Conservation (phyloP, 176 grass and related monocot genomes). For the Paspalum notatum region DNA sequence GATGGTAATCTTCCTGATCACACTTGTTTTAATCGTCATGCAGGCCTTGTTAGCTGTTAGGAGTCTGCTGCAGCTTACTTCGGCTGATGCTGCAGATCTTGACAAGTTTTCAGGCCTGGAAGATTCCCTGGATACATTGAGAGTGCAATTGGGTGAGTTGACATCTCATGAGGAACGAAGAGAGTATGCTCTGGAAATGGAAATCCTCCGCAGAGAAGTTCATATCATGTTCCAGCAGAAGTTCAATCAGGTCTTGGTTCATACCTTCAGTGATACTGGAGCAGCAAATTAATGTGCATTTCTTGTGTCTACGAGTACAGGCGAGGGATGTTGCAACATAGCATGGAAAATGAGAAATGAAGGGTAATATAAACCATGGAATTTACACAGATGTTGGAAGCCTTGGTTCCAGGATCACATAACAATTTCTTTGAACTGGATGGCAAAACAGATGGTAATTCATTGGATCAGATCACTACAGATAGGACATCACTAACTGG, state of each 20-base stretch:
- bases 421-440: background rate
- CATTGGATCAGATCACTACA: background rate
- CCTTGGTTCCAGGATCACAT: background rate
- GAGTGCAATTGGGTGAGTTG: constrained; percentile 41
- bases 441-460: background rate
- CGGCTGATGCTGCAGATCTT: constrained; percentile 46
- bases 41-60: constrained; percentile 57
- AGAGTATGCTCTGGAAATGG: constrained; percentile 26
- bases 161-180: constrained; percentile 12
- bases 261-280: background rate
- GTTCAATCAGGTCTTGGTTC: background rate
- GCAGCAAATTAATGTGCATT: background rate
- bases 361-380: background rate
- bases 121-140: constrained; percentile 45
- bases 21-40: constrained; percentile 26
- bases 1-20: background rate
- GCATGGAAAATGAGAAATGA: background rate
- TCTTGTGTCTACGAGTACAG: background rate
- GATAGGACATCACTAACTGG: background rate
- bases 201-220: background rate
- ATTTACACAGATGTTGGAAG: background rate
- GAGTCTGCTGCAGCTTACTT: constrained; percentile 54
- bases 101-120: constrained; percentile 51
- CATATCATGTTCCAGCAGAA: background rate
- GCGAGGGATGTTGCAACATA: background rate